A percentile compares a stretch with the other conserved stretches of the same genome.
phyloP scores from a whole-genome alignment of 2,329 filamentous ascomycete species.

The Colletotrichum eleusines region DNA sequence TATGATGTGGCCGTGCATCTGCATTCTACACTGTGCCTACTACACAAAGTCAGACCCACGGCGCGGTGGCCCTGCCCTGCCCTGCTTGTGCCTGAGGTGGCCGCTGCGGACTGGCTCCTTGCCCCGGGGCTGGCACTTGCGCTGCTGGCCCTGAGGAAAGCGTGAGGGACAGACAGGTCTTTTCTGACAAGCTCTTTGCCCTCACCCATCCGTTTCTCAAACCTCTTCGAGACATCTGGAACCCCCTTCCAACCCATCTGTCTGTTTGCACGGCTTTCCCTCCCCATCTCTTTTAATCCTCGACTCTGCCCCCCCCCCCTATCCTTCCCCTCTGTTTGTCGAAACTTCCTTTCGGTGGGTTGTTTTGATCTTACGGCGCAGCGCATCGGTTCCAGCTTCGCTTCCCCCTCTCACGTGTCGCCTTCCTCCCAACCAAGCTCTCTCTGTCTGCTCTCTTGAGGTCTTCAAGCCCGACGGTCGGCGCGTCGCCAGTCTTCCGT shows the following conservation, averaged over 20 bases:
- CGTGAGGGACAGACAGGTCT: slow-evolving; percentile 39
- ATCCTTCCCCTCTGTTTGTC: not conserved
- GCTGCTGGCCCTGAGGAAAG: slow-evolving; percentile 25
- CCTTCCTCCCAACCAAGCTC: slow-evolving; percentile 21
- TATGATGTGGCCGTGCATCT: not conserved
- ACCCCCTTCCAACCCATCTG: slow-evolving; percentile 39
- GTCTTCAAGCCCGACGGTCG: slow-evolving; percentile 26
- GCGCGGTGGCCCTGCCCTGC: slow-evolving; percentile 1
- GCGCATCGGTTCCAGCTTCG: slow-evolving; percentile 31
- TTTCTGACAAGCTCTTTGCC: slow-evolving; percentile 45
- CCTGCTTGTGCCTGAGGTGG: slow-evolving; percentile 12
- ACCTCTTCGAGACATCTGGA: slow-evolving; percentile 44
- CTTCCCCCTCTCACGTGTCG: slow-evolving; percentile 37
- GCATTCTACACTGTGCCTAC: not conserved
- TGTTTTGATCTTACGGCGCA: slow-evolving; percentile 29
- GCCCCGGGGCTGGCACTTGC: slow-evolving; percentile 17
- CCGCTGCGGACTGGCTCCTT: slow-evolving; percentile 3
- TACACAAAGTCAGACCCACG: no score
- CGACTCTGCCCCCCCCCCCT: slow-evolving; percentile 4
- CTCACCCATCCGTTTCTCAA: slow-evolving; percentile 44
- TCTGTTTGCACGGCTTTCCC: slow-evolving; percentile 38
- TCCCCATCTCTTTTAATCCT: slow-evolving; percentile 41
- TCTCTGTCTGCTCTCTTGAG: slow-evolving; percentile 2
- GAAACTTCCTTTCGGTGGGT: slow-evolving; percentile 35
- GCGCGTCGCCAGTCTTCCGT: slow-evolving; percentile 27